phyloP scores from a whole-genome alignment of 345 rosid species.

The Noccaea caerulescens region DNA sequence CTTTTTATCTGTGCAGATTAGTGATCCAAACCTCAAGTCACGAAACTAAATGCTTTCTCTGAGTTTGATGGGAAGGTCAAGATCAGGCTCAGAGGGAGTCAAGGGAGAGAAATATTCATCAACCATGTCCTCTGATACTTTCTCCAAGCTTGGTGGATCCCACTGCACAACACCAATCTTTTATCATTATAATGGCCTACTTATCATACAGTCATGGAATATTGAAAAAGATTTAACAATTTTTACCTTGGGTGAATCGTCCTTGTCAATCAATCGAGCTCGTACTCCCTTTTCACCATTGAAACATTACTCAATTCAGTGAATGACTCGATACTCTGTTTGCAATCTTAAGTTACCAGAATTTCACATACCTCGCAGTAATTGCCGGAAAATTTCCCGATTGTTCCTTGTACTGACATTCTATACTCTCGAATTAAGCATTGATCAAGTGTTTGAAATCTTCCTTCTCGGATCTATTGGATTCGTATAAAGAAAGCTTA shows the following conservation, averaged over 20 bases:
- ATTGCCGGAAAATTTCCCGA: slow-evolving; percentile 58
- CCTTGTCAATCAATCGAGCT: slow-evolving; percentile 83
- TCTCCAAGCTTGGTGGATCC: slow-evolving; percentile 49
- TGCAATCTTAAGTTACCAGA: background rate
- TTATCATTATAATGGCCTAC: background rate
- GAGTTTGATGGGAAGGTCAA: slow-evolving; percentile 45
- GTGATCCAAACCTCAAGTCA: slow-evolving; percentile 10
- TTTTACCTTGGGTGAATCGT: slow-evolving; percentile 74
- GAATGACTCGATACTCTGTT: slow-evolving; percentile 2
- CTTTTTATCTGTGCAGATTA: background rate
- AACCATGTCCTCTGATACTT: slow-evolving; percentile 47
- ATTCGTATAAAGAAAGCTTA: slow-evolving; percentile 16
- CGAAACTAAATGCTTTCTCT: slow-evolving; percentile 47
- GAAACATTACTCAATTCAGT: background rate
- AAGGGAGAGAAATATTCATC: slow-evolving; percentile 42
- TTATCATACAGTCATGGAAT: background rate
- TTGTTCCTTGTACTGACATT: slow-evolving; percentile 76
- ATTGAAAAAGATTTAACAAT: background rate
- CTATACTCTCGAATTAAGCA: slow-evolving; percentile 81
- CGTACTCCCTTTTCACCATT: slow-evolving; percentile 69
- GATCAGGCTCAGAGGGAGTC: slow-evolving; percentile 42
- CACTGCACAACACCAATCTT: slow-evolving; percentile 36
- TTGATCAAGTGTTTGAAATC: slow-evolving; percentile 78
- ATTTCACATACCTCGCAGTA: slow-evolving; percentile 70
- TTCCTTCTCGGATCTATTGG: slow-evolving; percentile 77